Evolutionary conservation across 1,139 yeast species (phyloP).

Genomic region (Geotrichum carabidarum): DNA sequence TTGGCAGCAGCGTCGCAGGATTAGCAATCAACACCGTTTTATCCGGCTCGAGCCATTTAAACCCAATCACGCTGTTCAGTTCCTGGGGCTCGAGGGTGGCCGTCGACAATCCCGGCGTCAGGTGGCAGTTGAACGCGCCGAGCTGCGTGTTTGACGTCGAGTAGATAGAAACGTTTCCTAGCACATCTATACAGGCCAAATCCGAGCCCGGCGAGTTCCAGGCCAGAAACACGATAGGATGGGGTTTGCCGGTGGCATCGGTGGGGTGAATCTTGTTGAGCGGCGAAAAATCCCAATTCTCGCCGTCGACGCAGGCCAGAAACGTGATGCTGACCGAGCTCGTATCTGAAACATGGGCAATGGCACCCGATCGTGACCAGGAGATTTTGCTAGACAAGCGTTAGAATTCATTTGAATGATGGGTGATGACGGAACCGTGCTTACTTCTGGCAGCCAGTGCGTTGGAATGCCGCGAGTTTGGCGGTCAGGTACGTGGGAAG

Average conservation of each 20-base stretch:
- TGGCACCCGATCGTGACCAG: conserved; percentile 73
- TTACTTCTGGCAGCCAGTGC: conserved; percentile 18
- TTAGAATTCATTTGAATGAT: neutral
- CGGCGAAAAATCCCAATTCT: conserved; percentile 61
- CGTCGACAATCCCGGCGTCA: conserved; percentile 23
- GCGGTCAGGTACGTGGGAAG: conserved; percentile 9
- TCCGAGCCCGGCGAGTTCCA: conserved; percentile 44
- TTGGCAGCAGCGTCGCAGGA: conserved; percentile 25
- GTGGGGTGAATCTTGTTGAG: conserved; percentile 36
- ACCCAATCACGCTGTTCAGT: conserved; percentile 43
- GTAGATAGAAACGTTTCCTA: conserved; percentile 40
- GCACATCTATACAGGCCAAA: conserved; percentile 40
- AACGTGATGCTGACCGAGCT: conserved; percentile 49
- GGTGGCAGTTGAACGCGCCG: conserved; percentile 29
- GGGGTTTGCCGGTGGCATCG: conserved; percentile 25
- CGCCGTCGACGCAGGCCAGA: conserved; percentile 59
- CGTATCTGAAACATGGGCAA: conserved; percentile 51
- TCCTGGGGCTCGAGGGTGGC: conserved; percentile 26
- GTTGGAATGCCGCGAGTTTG: conserved; percentile 10
- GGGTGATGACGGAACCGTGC: neutral
- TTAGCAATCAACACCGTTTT: conserved; percentile 45
- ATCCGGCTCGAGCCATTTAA: conserved; percentile 67
- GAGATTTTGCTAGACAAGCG: conserved; percentile 42
- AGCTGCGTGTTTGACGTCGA: conserved; percentile 24
- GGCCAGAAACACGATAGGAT: conserved; percentile 35